Percentiles rank a stretch among this genome's conserved stretches.
phyloP scores from a whole-genome alignment of 805 yeast genomes.

The Candida pseudoglaebosa region DNA sequence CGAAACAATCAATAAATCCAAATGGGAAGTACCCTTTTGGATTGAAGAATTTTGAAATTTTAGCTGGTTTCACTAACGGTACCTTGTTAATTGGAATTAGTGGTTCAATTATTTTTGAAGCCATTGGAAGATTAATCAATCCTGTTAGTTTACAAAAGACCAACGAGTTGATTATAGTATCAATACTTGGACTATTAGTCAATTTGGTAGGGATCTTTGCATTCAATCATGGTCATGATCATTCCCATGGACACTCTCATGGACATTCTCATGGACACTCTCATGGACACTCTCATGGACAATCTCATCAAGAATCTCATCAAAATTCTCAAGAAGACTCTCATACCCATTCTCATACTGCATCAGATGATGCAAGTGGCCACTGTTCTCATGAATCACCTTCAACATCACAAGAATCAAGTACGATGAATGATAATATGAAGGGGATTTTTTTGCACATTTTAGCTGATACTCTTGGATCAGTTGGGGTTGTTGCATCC shows the following conservation, averaged over 20 bases:
- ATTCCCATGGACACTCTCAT: slow-evolving; percentile 29
- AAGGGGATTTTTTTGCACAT: slow-evolving; percentile 92
- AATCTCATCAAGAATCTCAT: slow-evolving; percentile 6
- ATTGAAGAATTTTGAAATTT: slow-evolving; percentile 74
- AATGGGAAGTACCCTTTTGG: slow-evolving; percentile 83
- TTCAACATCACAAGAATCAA: slow-evolving; percentile 7
- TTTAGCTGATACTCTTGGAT: slow-evolving; percentile 92
- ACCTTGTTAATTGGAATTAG: slow-evolving; percentile 84
- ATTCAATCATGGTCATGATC: slow-evolving; percentile 78
- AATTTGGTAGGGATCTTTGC: slow-evolving; percentile 92
- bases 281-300: slow-evolving; percentile 24
- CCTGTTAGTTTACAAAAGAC: slow-evolving; percentile 80
- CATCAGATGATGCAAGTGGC: too few relatives aligned
- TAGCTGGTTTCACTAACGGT: slow-evolving; percentile 95
- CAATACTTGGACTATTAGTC: slow-evolving; percentile 78
- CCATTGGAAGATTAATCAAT: slow-evolving; percentile 70
- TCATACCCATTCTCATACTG: slow-evolving; percentile 9
- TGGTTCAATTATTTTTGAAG: slow-evolving; percentile 82
- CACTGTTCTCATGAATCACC: background rate
- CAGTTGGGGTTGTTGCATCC: slow-evolving; percentile 93
- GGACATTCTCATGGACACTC: slow-evolving; percentile 42
- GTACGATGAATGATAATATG: slow-evolving; percentile 61
- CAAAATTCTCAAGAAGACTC: slow-evolving; percentile 6
- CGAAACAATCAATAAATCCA: slow-evolving; percentile 41
- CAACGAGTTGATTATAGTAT: slow-evolving; percentile 79